These are phyloP conservation scores for Candida glucosophila DNA, from an alignment of 1,139 yeast species.

Conservation along the genomic window DNA sequence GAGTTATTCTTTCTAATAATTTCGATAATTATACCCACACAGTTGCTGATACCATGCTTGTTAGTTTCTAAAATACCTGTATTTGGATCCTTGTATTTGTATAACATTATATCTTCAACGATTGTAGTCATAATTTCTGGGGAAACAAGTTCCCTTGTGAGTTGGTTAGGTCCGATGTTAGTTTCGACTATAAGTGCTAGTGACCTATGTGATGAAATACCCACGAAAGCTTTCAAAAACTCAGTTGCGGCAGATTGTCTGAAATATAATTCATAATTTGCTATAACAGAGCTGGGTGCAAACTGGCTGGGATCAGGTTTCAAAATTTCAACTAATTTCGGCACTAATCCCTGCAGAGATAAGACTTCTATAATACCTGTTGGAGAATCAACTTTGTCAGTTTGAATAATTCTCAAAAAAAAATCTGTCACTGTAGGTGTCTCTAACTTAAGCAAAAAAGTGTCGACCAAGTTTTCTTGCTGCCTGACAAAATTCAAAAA, in stretches of 20 bases:
- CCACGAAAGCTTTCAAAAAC: conserved; percentile 84
- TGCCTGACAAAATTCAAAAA: conserved; percentile 46
- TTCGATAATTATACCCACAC: conserved; percentile 41
- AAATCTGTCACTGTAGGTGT: conserved; percentile 52
- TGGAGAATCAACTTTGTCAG: conserved; percentile 58
- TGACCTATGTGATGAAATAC: conserved; percentile 72
- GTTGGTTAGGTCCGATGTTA: conserved; percentile 40
- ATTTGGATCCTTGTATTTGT: conserved; percentile 10
- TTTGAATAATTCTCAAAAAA: conserved; percentile 50
- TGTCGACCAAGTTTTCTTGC: conserved; percentile 44
- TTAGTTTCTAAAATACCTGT: conserved; percentile 18
- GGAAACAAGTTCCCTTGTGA: conserved; percentile 38
- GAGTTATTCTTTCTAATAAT: conserved; percentile 39
- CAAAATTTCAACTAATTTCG: conserved; percentile 43
- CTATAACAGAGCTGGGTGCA: conserved; percentile 13
- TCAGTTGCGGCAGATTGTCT: conserved; percentile 94
- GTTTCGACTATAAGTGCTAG: conserved; percentile 39
- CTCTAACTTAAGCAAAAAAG: conserved; percentile 45
- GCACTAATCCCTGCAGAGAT: conserved; percentile 41
- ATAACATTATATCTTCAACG: conserved; percentile 35
- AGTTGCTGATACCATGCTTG: conserved; percentile 39
- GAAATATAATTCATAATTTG: conserved; percentile 37
- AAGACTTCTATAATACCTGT: conserved; percentile 52
- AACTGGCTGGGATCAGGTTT: conserved; percentile 36
- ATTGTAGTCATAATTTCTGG: conserved; percentile 25